phyloP scores from a whole-genome alignment of 768 basidiomycete genomes.

The Butyriboletus loyo region DNA sequence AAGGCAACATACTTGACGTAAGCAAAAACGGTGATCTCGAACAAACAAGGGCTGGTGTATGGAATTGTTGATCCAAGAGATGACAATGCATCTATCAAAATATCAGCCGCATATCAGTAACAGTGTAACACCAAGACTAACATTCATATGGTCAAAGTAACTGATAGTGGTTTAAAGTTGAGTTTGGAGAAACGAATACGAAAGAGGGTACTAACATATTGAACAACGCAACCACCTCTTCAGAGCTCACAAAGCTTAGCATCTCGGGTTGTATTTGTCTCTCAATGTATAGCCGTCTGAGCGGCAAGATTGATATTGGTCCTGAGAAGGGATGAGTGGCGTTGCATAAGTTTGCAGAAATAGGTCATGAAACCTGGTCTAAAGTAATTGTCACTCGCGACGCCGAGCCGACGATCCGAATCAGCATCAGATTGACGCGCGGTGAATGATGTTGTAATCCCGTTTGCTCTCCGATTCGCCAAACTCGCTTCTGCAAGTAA shows the following conservation, averaged over 20 bases:
- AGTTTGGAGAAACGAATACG: neutral
- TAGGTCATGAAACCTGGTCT: constrained; percentile 64
- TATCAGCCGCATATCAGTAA: constrained; percentile 6
- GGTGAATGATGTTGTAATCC: constrained; percentile 39
- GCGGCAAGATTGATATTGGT: constrained; percentile 84
- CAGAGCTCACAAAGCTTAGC: constrained; percentile 80
- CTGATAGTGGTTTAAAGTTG: constrained; percentile 34
- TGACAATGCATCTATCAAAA: constrained; percentile 66
- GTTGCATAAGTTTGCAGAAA: neutral
- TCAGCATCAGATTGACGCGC: constrained; percentile 37
- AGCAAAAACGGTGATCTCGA: constrained; percentile 93
- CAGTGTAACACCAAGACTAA: constrained; percentile 34
- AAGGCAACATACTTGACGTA: constrained; percentile 70
- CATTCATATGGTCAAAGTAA: constrained; percentile 75
- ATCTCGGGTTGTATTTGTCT: constrained; percentile 92
- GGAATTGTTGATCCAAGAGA: constrained; percentile 82
- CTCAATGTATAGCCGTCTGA: constrained; percentile 81
- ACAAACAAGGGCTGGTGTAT: constrained; percentile 91
- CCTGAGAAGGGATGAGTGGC: constrained; percentile 40
- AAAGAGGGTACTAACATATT: constrained; percentile 61
- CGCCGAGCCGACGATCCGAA: constrained; percentile 58
- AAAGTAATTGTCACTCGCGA: constrained; percentile 88
- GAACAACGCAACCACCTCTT: constrained; percentile 90
- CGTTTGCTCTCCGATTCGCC: constrained; percentile 65
- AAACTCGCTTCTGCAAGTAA: constrained; percentile 88